A percentile compares a stretch with the other conserved stretches of the same genome.
phyloP scores from a whole-genome alignment of 2,329 filamentous ascomycete genomes.

The Cytospora leucostoma region DNA sequence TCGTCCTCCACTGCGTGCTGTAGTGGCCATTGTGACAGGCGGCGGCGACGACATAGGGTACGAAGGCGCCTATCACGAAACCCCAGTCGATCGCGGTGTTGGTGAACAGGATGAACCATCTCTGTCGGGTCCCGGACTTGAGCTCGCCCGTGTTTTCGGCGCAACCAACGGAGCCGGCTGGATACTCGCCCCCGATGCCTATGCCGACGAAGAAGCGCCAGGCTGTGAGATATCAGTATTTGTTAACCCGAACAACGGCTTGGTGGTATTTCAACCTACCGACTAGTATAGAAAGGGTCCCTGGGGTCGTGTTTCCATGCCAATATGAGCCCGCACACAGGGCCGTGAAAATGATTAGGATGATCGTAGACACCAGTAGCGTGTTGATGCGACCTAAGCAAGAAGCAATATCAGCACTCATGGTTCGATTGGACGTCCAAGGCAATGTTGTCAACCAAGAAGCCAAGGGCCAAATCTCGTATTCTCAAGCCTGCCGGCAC shows the following conservation, averaged over 20 bases:
- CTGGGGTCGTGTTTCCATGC: conserved; percentile 62
- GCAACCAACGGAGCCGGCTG: conserved; percentile 78
- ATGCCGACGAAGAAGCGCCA: conserved; percentile 82
- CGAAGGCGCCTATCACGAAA: conserved; percentile 68
- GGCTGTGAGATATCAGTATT: conserved; percentile 56
- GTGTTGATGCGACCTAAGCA: conserved; percentile 66
- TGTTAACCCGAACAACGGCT: neutral
- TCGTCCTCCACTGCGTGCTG: conserved; percentile 78
- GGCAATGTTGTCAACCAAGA: no score
- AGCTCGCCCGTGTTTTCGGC: conserved; percentile 85
- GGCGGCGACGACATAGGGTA: conserved; percentile 51
- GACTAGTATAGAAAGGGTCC: conserved; percentile 36
- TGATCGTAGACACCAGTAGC: conserved; percentile 76
- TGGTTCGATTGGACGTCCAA: no score
- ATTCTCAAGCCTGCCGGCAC: neutral
- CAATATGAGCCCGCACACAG: conserved; percentile 77
- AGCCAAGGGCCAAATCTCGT: no score
- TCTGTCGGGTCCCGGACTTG: conserved; percentile 77
- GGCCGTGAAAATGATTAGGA: conserved; percentile 83
- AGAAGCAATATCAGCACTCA: neutral
- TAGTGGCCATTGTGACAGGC: conserved; percentile 63
- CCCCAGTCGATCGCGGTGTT: conserved; percentile 81
- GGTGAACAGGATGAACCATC: conserved; percentile 90
- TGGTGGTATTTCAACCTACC: conserved; percentile 5
- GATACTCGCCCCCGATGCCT: conserved; percentile 80